Evolutionary conservation across 495 filamentous ascomycete genomes (phyloP).

Genomic region (Tricharina praecox): DNA sequence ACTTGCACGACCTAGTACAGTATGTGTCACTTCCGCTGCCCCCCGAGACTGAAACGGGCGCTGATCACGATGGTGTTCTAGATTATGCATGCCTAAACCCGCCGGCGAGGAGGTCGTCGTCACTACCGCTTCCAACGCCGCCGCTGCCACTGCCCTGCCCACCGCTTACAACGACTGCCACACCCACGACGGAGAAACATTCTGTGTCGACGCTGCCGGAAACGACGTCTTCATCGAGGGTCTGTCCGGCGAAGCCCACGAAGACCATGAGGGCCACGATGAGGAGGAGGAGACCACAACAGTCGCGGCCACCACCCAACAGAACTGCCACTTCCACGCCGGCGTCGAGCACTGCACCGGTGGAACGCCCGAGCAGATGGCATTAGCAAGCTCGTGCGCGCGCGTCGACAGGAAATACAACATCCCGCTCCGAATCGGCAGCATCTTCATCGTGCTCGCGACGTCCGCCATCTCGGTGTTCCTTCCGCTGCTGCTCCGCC

Average conservation of each 20-base stretch:
- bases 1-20: constrained; percentile 17
- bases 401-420: constrained; percentile 39
- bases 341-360: constrained; percentile 45
- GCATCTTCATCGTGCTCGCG: constrained; percentile 42
- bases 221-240: constrained; percentile 30
- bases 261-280: neutral
- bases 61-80: constrained; percentile 3
- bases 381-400: constrained; percentile 27
- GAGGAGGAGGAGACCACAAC: constrained; percentile 3
- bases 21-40: constrained; percentile 10
- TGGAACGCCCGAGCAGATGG: constrained; percentile 14
- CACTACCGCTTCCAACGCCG: constrained; percentile 20
- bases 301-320: constrained; percentile 6
- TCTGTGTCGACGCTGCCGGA: constrained; percentile 35
- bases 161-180: constrained; percentile 39
- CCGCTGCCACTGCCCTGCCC: constrained; percentile 28
- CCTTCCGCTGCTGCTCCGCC: constrained; percentile 28
- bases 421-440: constrained; percentile 40
- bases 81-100: constrained; percentile 24
- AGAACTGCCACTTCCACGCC: constrained; percentile 48
- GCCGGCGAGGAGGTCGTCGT: constrained; percentile 24
- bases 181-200: constrained; percentile 31
- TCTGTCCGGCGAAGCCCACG: constrained; percentile 3
- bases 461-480: constrained; percentile 35
- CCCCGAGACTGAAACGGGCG: neutral